Base-by-base conservation (phyloP, 1,284 basidiomycete species). In the Heterobasidion irregulare region DNA sequence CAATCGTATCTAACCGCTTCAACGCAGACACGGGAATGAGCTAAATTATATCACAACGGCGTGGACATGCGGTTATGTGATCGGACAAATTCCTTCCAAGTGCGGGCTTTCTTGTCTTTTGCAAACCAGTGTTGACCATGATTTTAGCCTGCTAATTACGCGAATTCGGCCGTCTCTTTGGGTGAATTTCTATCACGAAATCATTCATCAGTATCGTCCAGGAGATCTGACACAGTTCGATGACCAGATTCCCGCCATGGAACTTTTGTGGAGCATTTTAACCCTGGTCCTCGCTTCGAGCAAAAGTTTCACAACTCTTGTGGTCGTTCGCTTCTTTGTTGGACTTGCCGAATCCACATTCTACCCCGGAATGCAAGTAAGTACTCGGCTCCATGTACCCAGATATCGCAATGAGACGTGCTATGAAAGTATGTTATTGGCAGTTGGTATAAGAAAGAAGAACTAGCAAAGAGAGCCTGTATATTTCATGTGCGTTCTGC, bases 71-170 rank as follows among this genome's bases (percentile, higher is more conserved):
- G 72, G 72, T 35, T 74, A 74, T 60, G 72, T 74, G 16, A 66
- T 74, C 41, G 72, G 72, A 0, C 72, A 74, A 51, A 70, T 74
- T 35, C 72, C 72, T 0, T 73, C 72, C 2, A 73, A 72, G 72
- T 73, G 38, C 38, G 64, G 26, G 26, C 26, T 52, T 1, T 62
- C 38, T 12, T 26, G 26, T 26, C 38, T 12, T 41, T n/a, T 6
- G 12, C 38, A 10, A 41, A n/a, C 10, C n/a, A n/a, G n/a, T 41
- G 38, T 41, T 41, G 38, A 41, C 5, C 5, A 4, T 26, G 4
- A 26, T 26, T n/a, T 41, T 7, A 41, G 38, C n/a, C 5, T 41
- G 6, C n/a, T 41, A 7, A 41, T 41, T 41, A 41, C 38, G n/a
- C 38, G 70, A 36, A 64, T 74, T 44, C 66, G 71, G 6, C 73